phyloP scores from a whole-genome alignment of 257 asterid genomes.

The Agastache rugosa region DNA sequence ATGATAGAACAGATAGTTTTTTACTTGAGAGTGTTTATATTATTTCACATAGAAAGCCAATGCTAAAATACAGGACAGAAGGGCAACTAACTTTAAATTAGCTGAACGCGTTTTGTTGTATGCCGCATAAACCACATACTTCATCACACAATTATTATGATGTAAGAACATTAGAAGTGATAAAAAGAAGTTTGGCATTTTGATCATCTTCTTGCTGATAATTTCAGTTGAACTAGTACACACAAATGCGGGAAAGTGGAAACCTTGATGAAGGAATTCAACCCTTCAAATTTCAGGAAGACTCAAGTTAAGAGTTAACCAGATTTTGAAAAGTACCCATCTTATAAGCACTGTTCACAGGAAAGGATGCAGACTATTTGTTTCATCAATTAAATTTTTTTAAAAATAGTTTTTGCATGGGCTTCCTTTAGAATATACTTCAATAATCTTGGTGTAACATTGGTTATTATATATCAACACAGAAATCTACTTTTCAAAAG shows the following conservation, averaged over 20 bases:
- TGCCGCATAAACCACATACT: not conserved
- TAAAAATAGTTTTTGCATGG: not conserved
- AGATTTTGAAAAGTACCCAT: not conserved
- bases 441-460: conserved; percentile 6
- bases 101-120: not conserved
- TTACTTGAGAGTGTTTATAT: not conserved
- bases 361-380: not conserved
- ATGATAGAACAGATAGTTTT: not conserved
- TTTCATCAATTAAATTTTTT: not conserved
- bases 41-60: not conserved
- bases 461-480: not conserved
- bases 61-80: not conserved
- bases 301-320: not conserved
- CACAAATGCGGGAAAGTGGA: conserved; percentile 8
- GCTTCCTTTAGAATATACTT: conserved; percentile 14
- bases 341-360: not conserved
- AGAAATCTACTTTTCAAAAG: conserved; percentile 16
- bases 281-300: not conserved
- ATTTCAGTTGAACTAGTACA: not conserved
- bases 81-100: not conserved
- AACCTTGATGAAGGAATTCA: not conserved
- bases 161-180: not conserved
- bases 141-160: not conserved
- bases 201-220: conserved; percentile 5
- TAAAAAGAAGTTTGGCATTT: conserved; percentile 3